Evolutionary conservation across 2,329 filamentous ascomycete genomes (phyloP).

Genomic region (Ophiocordyceps unilateralis): DNA sequence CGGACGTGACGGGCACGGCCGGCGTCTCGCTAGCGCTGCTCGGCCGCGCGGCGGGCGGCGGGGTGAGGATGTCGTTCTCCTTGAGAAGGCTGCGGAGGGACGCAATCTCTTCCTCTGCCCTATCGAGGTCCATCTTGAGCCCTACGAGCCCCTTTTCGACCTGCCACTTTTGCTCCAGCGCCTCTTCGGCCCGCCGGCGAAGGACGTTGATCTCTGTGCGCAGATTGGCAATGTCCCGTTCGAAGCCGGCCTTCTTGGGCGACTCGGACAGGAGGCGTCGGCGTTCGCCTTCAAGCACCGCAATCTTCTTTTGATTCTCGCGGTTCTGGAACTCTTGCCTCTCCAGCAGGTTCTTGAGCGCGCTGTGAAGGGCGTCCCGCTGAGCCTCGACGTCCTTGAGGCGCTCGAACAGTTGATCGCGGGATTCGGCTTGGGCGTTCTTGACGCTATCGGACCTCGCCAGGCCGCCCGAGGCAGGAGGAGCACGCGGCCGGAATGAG

Average conservation of each 20-base stretch:
- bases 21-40: slow-evolving; percentile 14
- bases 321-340: slow-evolving; percentile 73
- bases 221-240: slow-evolving; percentile 63
- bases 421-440: slow-evolving; percentile 33
- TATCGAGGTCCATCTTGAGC: slow-evolving; percentile 91
- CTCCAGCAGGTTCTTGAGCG: slow-evolving; percentile 69
- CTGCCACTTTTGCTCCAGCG: slow-evolving; percentile 88
- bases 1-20: slow-evolving; percentile 39
- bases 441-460: slow-evolving; percentile 44
- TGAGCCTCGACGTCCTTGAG: slow-evolving; percentile 89
- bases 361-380: slow-evolving; percentile 76
- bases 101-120: slow-evolving; percentile 80
- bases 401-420: slow-evolving; percentile 57
- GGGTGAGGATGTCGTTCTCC: slow-evolving; percentile 67
- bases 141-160: slow-evolving; percentile 80
- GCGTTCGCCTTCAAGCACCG: slow-evolving; percentile 59
- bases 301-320: slow-evolving; percentile 68
- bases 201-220: slow-evolving; percentile 73
- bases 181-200: slow-evolving; percentile 77
- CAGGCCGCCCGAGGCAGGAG: slow-evolving; percentile 26
- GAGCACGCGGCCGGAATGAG: slow-evolving; percentile 21
- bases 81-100: slow-evolving; percentile 63
- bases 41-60: slow-evolving; percentile 35
- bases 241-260: slow-evolving; percentile 62
- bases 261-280: slow-evolving; percentile 52